Evolutionary conservation across 441 rosid species (phyloP).

Genomic region (Kokia cookei): DNA sequence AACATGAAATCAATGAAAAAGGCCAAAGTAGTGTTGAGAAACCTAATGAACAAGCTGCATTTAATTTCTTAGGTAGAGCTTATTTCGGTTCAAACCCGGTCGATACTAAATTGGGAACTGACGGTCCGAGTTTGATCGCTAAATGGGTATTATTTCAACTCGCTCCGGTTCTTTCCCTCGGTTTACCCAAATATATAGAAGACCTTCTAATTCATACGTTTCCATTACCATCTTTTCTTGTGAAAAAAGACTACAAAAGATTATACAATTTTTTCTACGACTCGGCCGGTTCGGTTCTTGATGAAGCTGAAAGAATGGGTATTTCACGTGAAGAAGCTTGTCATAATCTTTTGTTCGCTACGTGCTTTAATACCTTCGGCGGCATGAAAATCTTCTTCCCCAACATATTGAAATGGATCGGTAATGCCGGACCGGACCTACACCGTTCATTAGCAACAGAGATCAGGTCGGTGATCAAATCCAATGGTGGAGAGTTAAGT

Average conservation of each 20-base stretch:
- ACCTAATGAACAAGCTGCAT: slow-evolving; percentile 54
- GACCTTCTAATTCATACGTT: slow-evolving; percentile 42
- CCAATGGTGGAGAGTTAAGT: slow-evolving; percentile 51
- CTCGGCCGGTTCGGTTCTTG: slow-evolving; percentile 35
- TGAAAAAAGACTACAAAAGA: slow-evolving; percentile 45
- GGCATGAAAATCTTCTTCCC: slow-evolving; percentile 60
- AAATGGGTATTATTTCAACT: slow-evolving; percentile 65
- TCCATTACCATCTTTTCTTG: slow-evolving; percentile 47
- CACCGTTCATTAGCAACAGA: slow-evolving; percentile 50
- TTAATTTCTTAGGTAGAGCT: slow-evolving; percentile 52
- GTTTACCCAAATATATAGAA: slow-evolving; percentile 48
- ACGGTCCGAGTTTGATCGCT: slow-evolving; percentile 47
- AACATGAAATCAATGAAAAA: slow-evolving; percentile 42
- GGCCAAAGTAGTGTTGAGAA: slow-evolving; percentile 47
- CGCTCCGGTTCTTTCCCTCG: slow-evolving; percentile 45
- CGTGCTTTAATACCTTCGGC: slow-evolving; percentile 69
- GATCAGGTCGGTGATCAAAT: slow-evolving; percentile 44
- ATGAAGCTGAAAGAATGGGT: slow-evolving; percentile 50
- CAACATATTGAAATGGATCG: slow-evolving; percentile 45
- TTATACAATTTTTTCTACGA: slow-evolving; percentile 57
- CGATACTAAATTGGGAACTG: slow-evolving; percentile 45
- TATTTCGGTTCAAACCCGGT: slow-evolving; percentile 48
- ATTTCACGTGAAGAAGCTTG: slow-evolving; percentile 61
- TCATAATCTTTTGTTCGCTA: slow-evolving; percentile 57
- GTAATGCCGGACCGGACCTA: slow-evolving; percentile 40